phyloP scores from a whole-genome alignment of 2,329 filamentous ascomycete genomes.

The Colletotrichum sansevieriae region DNA sequence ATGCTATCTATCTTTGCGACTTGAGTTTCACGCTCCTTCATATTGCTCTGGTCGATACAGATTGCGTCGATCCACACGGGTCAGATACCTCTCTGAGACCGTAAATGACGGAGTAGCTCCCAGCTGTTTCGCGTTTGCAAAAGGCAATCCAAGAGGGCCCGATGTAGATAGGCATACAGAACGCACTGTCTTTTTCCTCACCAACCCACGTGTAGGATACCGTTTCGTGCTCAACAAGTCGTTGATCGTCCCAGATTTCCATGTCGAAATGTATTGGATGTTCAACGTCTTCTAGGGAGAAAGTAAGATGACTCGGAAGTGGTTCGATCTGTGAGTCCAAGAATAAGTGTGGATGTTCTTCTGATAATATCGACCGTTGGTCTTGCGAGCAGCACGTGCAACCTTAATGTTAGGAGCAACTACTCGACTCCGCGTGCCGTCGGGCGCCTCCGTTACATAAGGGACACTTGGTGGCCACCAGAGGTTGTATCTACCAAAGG shows the following conservation, averaged over 20 bases:
- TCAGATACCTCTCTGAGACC: rapidly evolving
- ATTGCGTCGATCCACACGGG: background rate
- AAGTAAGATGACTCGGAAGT: background rate
- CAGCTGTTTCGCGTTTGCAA: background rate
- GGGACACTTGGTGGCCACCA: background rate
- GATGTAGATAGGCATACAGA: background rate
- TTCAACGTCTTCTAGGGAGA: background rate
- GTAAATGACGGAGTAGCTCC: background rate
- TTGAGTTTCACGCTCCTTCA: background rate
- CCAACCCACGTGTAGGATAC: conserved; percentile 5
- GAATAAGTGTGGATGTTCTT: too few relatives aligned
- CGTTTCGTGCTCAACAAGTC: background rate
- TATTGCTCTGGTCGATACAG: background rate
- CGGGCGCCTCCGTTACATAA: background rate
- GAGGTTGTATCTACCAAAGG: background rate
- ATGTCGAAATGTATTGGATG: background rate
- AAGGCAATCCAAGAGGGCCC: background rate
- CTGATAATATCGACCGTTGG: too few relatives aligned
- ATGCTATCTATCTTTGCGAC: background rate
- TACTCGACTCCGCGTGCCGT: background rate
- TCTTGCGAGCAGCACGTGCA: too few relatives aligned
- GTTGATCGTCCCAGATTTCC: background rate
- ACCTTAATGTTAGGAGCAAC: too few relatives aligned
- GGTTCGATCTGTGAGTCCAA: background rate
- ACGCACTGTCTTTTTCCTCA: background rate